A percentile compares a stretch with the other conserved stretches of the same genome.
Evolutionary conservation across 805 yeast genomes (phyloP).

Genomic region (Saturnispora galanensis): DNA sequence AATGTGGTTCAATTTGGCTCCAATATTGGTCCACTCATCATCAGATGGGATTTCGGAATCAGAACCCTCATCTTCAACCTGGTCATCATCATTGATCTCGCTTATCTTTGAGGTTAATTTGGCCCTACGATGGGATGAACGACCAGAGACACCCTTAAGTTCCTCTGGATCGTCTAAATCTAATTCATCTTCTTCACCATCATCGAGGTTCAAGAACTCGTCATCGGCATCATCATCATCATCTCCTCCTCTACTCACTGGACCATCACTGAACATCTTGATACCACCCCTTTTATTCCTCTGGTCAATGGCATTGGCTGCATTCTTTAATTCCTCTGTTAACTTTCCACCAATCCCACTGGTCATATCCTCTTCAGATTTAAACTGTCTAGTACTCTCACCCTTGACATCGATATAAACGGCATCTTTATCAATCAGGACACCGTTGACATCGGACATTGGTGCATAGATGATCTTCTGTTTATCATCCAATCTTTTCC

Average conservation of each 20-base stretch:
- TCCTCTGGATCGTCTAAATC: slow-evolving; percentile 25
- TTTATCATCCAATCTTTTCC: slow-evolving; percentile 88
- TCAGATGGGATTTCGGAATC: slow-evolving; percentile 38
- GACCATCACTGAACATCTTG: slow-evolving; percentile 57
- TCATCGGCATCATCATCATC: slow-evolving; percentile 30
- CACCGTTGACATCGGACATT: slow-evolving; percentile 99
- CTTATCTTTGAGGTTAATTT: slow-evolving; percentile 37
- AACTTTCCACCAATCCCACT: slow-evolving; percentile 79
- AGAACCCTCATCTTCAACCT: slow-evolving; percentile 37
- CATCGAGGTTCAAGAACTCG: slow-evolving; percentile 27
- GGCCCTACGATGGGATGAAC: slow-evolving; percentile 54
- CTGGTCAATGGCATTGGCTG: slow-evolving; percentile 41
- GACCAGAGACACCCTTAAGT: slow-evolving; percentile 41
- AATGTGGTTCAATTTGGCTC: slow-evolving; percentile 50
- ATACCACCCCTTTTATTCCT: slow-evolving; percentile 49
- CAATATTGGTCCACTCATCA: slow-evolving; percentile 39
- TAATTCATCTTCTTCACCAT: slow-evolving; percentile 8
- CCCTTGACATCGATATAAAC: slow-evolving; percentile 80
- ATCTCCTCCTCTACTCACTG: slow-evolving; percentile 27
- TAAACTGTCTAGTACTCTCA: slow-evolving; percentile 14
- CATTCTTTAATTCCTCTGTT: slow-evolving; percentile 73
- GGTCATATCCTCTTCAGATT: slow-evolving; percentile 22
- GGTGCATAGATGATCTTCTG: slow-evolving; percentile 96
- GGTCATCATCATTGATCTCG: slow-evolving; percentile 35
- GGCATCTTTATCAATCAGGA: slow-evolving; percentile 92